These are phyloP conservation scores for Aphanocladium album DNA, from an alignment of 2,329 filamentous ascomycete genomes.

Conservation along the genomic window DNA sequence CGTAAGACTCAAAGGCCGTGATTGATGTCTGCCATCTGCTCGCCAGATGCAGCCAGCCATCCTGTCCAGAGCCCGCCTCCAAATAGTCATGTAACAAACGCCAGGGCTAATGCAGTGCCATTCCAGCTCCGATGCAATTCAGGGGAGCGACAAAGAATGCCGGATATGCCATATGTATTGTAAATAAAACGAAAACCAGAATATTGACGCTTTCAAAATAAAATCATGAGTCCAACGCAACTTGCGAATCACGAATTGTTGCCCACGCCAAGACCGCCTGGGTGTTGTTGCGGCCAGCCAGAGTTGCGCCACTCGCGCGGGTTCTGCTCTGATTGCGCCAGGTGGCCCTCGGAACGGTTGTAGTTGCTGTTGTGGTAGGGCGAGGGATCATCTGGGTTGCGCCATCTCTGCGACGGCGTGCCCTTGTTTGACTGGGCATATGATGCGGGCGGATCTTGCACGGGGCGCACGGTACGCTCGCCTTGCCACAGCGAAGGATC, in stretches of 20 bases:
- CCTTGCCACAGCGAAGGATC: constrained; percentile 80
- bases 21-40: not conserved
- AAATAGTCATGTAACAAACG: constrained; percentile 4
- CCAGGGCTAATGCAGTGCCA: constrained; percentile 10
- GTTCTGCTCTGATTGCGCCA: constrained; percentile 35
- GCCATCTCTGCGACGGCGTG: constrained; percentile 46
- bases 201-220: constrained; percentile 13
- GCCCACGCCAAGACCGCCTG: constrained; percentile 46
- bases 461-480: constrained; percentile 76
- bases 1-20: not conserved
- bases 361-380: constrained; percentile 40
- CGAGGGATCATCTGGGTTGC: constrained; percentile 41
- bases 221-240: not conserved
- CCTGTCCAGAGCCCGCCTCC: not conserved
- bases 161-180: constrained; percentile 7
- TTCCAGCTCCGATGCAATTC: not conserved
- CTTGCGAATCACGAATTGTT: constrained; percentile 31
- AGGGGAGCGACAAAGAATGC: not conserved
- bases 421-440: constrained; percentile 31
- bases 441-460: constrained; percentile 45
- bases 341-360: constrained; percentile 38
- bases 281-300: constrained; percentile 42
- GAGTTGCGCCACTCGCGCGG: constrained; percentile 56
- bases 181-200: constrained; percentile 13
- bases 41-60: not conserved